Evolutionary conservation across 495 filamentous ascomycete genomes (phyloP).

Genomic region (Penicillium herquei): DNA sequence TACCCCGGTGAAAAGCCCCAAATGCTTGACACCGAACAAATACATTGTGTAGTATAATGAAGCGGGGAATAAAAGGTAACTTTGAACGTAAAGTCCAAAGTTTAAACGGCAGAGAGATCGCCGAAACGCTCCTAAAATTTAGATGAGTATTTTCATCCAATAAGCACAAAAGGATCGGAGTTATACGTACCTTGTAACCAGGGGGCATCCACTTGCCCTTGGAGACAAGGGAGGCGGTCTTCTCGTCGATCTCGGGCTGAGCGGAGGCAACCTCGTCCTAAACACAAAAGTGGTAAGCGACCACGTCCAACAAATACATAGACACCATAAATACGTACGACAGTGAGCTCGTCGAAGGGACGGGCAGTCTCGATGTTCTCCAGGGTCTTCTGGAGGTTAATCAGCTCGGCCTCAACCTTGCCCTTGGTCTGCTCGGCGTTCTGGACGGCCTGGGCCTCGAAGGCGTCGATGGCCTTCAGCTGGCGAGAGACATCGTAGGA

Average conservation of each 20-base stretch:
- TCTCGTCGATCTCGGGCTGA: constrained; percentile 93
- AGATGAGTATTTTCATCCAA: constrained; percentile 1
- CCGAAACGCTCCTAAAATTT: constrained; percentile 88
- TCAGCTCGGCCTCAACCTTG: constrained; percentile 89
- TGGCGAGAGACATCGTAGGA: constrained; percentile 88
- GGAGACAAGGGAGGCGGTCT: constrained; percentile 84
- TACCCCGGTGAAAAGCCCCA: constrained; percentile 25
- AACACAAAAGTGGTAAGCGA: constrained; percentile 19
- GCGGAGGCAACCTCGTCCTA: constrained; percentile 93
- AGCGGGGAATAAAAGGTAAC: constrained; percentile 37
- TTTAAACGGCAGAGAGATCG: constrained; percentile 88
- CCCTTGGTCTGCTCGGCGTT: constrained; percentile 94
- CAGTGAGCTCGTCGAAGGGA: constrained; percentile 96
- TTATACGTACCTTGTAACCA: constrained; percentile 90
- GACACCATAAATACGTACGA: constrained; percentile 63
- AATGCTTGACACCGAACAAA: constrained; percentile 34
- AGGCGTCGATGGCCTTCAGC: constrained; percentile 95
- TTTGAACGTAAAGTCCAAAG: constrained; percentile 23
- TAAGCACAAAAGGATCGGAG: not conserved
- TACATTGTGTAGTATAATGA: constrained; percentile 36
- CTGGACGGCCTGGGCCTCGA: constrained; percentile 95
- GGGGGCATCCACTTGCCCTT: constrained; percentile 97
- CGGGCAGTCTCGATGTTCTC: constrained; percentile 95
- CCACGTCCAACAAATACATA: not conserved
- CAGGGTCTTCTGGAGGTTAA: constrained; percentile 87